These are phyloP conservation scores for Phaeosphaeria sp. DNA, from an alignment of 2,329 filamentous ascomycete genomes.

Conservation along the genomic window DNA sequence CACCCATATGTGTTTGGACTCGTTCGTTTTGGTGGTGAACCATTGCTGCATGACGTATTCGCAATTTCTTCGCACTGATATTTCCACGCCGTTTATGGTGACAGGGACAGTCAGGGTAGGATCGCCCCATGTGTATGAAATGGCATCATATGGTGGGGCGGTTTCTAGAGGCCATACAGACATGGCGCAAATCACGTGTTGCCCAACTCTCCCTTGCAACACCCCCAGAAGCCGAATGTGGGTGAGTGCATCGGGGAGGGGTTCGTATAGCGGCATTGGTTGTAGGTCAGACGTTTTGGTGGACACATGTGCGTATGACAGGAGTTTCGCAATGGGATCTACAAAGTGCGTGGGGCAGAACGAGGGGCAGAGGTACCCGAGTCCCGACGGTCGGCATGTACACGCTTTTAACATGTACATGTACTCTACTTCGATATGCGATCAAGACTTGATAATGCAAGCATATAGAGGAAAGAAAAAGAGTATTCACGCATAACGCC, in stretches of 20 bases:
- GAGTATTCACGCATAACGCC: no score
- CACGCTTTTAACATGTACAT: no score
- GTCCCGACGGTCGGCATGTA: no score
- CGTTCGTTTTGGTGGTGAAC: neutral
- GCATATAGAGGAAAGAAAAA: no score
- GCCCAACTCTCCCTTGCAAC: neutral
- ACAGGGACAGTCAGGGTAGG: neutral
- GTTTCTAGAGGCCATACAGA: constrained; percentile 1
- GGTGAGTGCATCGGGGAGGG: neutral
- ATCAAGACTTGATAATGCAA: no score
- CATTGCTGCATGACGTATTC: constrained; percentile 2
- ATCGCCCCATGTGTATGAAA: constrained; percentile 39
- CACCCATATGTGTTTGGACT: constrained; percentile 4
- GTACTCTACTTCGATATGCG: no score
- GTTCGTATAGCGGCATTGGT: no score
- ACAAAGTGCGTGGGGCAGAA: no score
- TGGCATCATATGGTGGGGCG: constrained; percentile 34
- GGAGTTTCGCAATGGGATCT: no score
- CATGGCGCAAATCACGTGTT: neutral
- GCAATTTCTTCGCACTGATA: constrained; percentile 1
- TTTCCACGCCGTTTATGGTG: neutral
- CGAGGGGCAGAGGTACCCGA: no score
- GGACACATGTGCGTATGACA: no score
- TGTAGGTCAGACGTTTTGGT: no score
- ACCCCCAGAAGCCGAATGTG: constrained; percentile 2